Conservation (phyloP, 495 filamentous ascomycete species). For the Tuber aestivum region DNA sequence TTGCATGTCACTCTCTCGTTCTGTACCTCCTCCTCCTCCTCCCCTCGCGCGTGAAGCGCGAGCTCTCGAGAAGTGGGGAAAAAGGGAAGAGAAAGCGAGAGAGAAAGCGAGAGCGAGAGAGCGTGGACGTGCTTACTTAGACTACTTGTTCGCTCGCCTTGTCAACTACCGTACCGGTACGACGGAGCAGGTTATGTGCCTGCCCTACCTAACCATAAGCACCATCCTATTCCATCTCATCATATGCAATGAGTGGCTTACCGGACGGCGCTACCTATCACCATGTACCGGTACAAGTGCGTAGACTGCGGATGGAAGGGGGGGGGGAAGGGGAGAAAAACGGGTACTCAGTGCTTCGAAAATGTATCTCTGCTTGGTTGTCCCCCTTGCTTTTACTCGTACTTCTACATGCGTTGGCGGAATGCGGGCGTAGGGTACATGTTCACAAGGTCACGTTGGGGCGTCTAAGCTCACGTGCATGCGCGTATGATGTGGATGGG, state of each 20-base stretch:
- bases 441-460: slow-evolving; percentile 16
- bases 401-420: background rate
- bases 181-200: background rate
- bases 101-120: too few species aligned
- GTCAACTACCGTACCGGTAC: background rate
- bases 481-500: slow-evolving; percentile 17
- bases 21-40: background rate
- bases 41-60: background rate
- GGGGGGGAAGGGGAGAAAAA: background rate
- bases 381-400: background rate
- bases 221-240: slow-evolving; percentile 1
- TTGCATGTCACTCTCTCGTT: background rate
- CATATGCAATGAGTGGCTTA: background rate
- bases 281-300: too few species aligned
- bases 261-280: background rate
- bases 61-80: background rate
- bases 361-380: background rate
- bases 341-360: background rate
- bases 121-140: too few species aligned
- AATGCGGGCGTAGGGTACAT: slow-evolving; percentile 6
- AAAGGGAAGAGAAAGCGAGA: background rate
- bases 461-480: slow-evolving; percentile 32
- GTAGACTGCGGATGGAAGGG: too few species aligned
- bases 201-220: background rate
- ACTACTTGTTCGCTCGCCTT: background rate